Conservation (phyloP, 1,139 yeast species). For the Saccharomyces hybrid region DNA sequence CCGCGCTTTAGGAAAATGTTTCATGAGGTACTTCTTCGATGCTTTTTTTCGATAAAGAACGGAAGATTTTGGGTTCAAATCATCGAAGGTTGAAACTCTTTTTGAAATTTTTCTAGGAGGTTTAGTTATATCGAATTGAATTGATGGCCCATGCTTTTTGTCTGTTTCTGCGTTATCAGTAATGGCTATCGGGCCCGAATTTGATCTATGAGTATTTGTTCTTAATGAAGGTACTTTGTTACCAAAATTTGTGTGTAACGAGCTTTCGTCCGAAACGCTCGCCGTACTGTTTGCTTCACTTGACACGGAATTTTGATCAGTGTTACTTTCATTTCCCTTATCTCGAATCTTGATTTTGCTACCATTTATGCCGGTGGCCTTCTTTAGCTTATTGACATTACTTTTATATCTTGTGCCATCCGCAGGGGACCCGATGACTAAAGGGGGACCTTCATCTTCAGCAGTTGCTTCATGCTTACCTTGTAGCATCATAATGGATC, state of each 20-base stretch:
- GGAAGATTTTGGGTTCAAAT: background rate
- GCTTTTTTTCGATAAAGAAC: constrained; percentile 6
- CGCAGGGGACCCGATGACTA: constrained; percentile 72
- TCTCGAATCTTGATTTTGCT: background rate
- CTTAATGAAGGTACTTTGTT: background rate
- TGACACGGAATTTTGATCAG: background rate
- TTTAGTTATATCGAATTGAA: constrained; percentile 24
- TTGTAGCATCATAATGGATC: constrained; percentile 75
- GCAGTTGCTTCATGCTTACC: constrained; percentile 38
- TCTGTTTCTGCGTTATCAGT: background rate
- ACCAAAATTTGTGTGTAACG: background rate
- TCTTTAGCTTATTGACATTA: background rate
- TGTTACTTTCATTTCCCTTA: background rate
- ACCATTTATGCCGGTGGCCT: background rate
- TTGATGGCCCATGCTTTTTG: constrained; percentile 14
- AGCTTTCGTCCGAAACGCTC: background rate
- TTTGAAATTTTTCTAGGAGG: constrained; percentile 16
- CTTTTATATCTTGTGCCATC: constrained; percentile 38
- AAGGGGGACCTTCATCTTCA: constrained; percentile 69
- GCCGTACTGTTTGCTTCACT: background rate
- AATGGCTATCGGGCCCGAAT: background rate
- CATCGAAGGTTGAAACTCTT: background rate
- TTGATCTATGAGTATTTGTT: background rate
- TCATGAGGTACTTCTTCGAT: constrained; percentile 11
- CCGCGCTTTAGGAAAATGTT: constrained; percentile 18